Evolutionary conservation across 1,284 basidiomycete species (phyloP).

Genomic region (Macrocystidia cucumis): DNA sequence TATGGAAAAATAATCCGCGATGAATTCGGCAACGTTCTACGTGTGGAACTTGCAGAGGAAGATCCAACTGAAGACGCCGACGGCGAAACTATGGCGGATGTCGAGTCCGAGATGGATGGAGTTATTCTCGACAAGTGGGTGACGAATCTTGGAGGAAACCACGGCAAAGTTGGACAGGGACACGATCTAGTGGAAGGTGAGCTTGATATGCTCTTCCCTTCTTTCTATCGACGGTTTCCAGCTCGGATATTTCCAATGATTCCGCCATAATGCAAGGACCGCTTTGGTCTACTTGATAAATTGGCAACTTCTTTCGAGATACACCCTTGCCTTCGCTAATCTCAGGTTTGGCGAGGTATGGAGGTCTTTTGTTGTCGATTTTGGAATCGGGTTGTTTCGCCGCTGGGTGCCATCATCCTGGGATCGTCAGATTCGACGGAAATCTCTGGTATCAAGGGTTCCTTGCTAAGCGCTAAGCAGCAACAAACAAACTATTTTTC

Average conservation of each 20-base stretch:
- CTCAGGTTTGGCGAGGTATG: no score
- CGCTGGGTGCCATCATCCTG: no score
- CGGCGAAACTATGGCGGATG: slow-evolving; percentile 21
- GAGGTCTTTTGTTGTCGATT: no score
- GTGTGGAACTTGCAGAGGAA: slow-evolving; percentile 66
- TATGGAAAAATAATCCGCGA: slow-evolving; percentile 86
- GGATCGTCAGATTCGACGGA: no score
- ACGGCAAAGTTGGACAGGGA: slow-evolving; percentile 11
- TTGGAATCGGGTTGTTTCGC: no score
- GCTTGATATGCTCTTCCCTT: slow-evolving; percentile 9
- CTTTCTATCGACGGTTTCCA: background rate
- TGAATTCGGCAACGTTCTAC: slow-evolving; percentile 71
- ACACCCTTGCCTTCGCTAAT: no score
- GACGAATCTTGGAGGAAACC: slow-evolving; percentile 17
- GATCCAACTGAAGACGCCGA: slow-evolving; percentile 32
- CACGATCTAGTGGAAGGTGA: slow-evolving; percentile 27
- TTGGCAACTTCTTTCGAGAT: no score
- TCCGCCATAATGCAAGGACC: no score
- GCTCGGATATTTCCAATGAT: background rate
- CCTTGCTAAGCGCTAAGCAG: no score
- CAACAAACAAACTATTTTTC: no score
- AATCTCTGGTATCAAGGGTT: slow-evolving; percentile 3
- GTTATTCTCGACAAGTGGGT: slow-evolving; percentile 30
- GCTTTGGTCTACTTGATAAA: no score
- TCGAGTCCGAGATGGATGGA: slow-evolving; percentile 26